phyloP scores from a whole-genome alignment of 2,329 filamentous ascomycete genomes.

The Geosmithia flava region DNA sequence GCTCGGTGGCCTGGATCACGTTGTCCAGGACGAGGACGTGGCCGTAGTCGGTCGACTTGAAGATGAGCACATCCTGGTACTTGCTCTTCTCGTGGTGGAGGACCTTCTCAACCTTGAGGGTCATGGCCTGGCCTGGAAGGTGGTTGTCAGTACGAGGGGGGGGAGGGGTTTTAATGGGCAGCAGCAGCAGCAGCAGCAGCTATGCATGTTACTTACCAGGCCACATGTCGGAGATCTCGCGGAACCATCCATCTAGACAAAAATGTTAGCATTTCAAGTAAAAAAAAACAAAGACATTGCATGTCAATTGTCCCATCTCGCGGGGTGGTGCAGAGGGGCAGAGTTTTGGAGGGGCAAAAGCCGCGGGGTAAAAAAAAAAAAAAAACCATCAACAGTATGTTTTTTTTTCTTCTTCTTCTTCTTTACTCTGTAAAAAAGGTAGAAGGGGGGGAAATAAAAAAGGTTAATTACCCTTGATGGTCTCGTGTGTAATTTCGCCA shows the following conservation, averaged over 20 bases:
- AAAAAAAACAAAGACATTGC: neutral
- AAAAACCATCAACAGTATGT: neutral
- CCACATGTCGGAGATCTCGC: slow-evolving; percentile 98
- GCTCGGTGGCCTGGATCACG: slow-evolving; percentile 97
- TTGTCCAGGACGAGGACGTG: slow-evolving; percentile 96
- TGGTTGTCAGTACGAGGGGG: neutral
- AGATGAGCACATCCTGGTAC: slow-evolving; percentile 98
- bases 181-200: no score
- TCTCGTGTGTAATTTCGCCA: slow-evolving; percentile 59
- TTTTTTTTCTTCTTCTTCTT: neutral
- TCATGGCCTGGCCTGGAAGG: slow-evolving; percentile 83
- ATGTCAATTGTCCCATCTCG: neutral
- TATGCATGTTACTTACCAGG: slow-evolving; percentile 44
- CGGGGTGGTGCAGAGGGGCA: neutral
- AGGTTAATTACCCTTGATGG: slow-evolving; percentile 53
- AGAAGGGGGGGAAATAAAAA: neutral
- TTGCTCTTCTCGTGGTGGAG: slow-evolving; percentile 98
- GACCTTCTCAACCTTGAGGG: slow-evolving; percentile 92
- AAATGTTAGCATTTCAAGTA: neutral
- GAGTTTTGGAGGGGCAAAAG: slow-evolving; percentile 6
- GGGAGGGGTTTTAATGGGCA: neutral
- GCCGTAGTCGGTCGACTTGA: slow-evolving; percentile 95
- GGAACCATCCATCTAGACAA: slow-evolving; percentile 92
- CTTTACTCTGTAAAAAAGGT: neutral
- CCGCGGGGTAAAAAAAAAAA: slow-evolving; percentile 1